Conservation (phyloP, 805 yeast species). For the Starmera caribaea region DNA sequence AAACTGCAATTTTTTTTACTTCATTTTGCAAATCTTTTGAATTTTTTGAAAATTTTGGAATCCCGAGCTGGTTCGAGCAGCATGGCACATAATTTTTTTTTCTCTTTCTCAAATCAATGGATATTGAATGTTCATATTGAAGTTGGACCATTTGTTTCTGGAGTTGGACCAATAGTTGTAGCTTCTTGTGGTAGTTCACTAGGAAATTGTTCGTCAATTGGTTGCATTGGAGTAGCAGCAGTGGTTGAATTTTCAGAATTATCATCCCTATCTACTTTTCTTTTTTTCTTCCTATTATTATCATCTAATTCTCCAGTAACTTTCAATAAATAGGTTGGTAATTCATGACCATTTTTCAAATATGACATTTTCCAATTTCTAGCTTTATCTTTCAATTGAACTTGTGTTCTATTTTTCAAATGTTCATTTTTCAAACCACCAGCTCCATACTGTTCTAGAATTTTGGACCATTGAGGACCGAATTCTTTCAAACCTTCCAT, state of each 20-base stretch:
- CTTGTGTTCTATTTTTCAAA: conserved; percentile 79
- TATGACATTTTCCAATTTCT: conserved; percentile 90
- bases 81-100: too few species aligned
- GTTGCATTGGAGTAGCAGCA: background rate
- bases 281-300: conserved; percentile 24
- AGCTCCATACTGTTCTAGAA: conserved; percentile 83
- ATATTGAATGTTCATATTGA: too few species aligned
- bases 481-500: conserved; percentile 65
- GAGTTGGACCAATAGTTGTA: too few species aligned
- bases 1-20: too few species aligned
- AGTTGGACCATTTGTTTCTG: too few species aligned
- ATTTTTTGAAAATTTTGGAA: too few species aligned
- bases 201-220: background rate
- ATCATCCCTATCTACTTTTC: background rate
- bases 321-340: conserved; percentile 70
- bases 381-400: conserved; percentile 93
- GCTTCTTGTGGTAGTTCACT: background rate
- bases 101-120: too few species aligned
- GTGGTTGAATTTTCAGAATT: background rate
- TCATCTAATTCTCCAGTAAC: conserved; percentile 80
- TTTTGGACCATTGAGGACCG: conserved; percentile 94
- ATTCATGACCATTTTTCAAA: conserved; percentile 60
- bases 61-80: too few species aligned
- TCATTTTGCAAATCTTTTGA: too few species aligned
- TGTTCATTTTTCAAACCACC: conserved; percentile 84